Conservation (phyloP, 306 rosid genomes). For the Corylus heterophylla region DNA sequence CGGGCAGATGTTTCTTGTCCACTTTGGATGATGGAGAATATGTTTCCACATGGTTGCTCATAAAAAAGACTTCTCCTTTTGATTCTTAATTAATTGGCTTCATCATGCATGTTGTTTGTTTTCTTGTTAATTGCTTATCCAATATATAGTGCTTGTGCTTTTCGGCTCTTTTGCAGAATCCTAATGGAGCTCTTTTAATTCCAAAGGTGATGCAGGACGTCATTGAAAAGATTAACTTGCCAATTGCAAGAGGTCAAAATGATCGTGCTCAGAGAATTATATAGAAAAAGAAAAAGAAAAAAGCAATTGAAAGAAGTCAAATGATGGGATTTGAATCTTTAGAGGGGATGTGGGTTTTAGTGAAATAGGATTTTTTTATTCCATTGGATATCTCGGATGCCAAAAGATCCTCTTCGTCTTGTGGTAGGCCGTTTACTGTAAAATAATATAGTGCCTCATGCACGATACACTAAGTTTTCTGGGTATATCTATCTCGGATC, state of each 20-base stretch:
- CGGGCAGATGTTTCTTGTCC: slow-evolving; percentile 5
- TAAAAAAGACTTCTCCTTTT: neutral
- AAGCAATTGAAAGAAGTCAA: neutral
- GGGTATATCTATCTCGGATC: no score
- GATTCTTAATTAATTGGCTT: neutral
- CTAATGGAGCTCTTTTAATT: slow-evolving; percentile 4
- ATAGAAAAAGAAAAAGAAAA: no score
- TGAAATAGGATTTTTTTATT: neutral
- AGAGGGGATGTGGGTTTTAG: neutral
- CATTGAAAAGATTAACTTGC: neutral
- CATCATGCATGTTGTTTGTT: neutral
- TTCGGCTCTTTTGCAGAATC: slow-evolving; percentile 19
- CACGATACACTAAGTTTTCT: neutral
- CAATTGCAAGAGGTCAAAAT: neutral
- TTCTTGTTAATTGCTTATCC: neutral
- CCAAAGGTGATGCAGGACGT: neutral
- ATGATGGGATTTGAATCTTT: neutral
- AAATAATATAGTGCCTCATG: neutral
- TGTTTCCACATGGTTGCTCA: slow-evolving; percentile 16
- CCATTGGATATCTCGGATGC: neutral
- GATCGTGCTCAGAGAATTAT: no score
- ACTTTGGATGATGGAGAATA: slow-evolving; percentile 19
- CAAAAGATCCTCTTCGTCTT: neutral
- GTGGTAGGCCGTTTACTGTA: neutral
- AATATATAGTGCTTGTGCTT: neutral